Conservation (phyloP, 805 yeast genomes). For the Saturnispora dispora region DNA sequence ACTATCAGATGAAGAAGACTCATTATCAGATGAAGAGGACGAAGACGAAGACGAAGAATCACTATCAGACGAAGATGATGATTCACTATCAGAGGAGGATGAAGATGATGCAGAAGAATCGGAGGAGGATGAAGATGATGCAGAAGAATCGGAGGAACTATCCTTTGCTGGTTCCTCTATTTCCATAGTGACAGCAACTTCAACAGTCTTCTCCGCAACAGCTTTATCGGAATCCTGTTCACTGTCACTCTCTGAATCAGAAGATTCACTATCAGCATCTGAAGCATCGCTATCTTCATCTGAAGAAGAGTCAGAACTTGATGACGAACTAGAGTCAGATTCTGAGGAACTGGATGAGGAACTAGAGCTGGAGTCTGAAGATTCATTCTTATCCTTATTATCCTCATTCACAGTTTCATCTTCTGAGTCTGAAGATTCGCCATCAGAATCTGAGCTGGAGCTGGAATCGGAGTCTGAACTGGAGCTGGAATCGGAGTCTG, state of each 20-base stretch:
- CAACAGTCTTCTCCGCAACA: neutral
- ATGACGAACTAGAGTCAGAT: constrained; percentile 16
- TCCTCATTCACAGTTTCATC: constrained; percentile 1
- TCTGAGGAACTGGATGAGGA: constrained; percentile 13
- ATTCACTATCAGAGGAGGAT: constrained; percentile 12
- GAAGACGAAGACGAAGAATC: constrained; percentile 8
- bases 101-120: constrained; percentile 11
- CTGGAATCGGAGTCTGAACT: constrained; percentile 8
- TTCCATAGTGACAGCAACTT: constrained; percentile 4
- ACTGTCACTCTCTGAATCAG: constrained; percentile 13
- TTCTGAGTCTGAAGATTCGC: constrained; percentile 9
- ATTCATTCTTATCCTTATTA: neutral
- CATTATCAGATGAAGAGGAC: no score
- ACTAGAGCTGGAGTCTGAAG: constrained; percentile 9
- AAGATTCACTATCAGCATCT: constrained; percentile 11
- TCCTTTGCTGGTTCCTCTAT: constrained; percentile 10
- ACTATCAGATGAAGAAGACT: constrained; percentile 11
- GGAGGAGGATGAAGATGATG: constrained; percentile 5
- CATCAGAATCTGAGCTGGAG: constrained; percentile 11
- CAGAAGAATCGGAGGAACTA: constrained; percentile 8
- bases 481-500: constrained; percentile 13
- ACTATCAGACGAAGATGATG: constrained; percentile 3
- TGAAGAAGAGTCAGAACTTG: constrained; percentile 10
- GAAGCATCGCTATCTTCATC: neutral
- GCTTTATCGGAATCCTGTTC: neutral